A percentile compares a stretch with the other conserved stretches of the same genome.
phyloP scores from a whole-genome alignment of 352 stramenopile genomes.

The Globisporangium paddicum region DNA sequence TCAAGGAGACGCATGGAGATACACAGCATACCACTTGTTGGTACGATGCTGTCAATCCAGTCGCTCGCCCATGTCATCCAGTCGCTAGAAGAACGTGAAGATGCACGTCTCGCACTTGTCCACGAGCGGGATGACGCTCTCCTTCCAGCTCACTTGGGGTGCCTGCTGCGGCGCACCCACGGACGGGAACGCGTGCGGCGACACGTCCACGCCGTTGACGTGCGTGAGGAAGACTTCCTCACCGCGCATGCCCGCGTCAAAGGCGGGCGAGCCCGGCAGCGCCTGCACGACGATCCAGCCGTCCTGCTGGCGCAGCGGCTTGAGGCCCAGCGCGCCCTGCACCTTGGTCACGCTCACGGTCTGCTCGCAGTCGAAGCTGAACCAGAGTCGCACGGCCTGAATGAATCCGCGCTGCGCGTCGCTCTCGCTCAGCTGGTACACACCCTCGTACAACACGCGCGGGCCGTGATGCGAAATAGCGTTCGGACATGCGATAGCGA shows the following conservation, averaged over 20 bases:
- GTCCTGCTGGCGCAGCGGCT: slow-evolving; percentile 70
- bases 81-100: slow-evolving; percentile 74
- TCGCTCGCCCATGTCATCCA: not conserved
- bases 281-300: slow-evolving; percentile 75
- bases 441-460: slow-evolving; percentile 53
- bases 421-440: slow-evolving; percentile 47
- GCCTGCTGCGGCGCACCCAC: slow-evolving; percentile 25
- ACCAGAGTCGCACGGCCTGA: slow-evolving; percentile 69
- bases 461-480: slow-evolving; percentile 59
- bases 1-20: not conserved
- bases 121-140: slow-evolving; percentile 69
- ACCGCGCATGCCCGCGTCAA: slow-evolving; percentile 65
- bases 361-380: slow-evolving; percentile 77
- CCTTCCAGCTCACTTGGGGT: slow-evolving; percentile 57
- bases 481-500: slow-evolving; percentile 55
- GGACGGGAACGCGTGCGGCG: slow-evolving; percentile 60
- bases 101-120: slow-evolving; percentile 74
- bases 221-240: slow-evolving; percentile 79
- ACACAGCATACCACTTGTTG: no score
- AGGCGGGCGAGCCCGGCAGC: slow-evolving; percentile 52
- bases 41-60: not conserved
- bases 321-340: slow-evolving; percentile 57
- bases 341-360: slow-evolving; percentile 79
- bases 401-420: slow-evolving; percentile 57
- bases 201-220: slow-evolving; percentile 76